Percentiles rank a stretch among this genome's conserved stretches.
Conservation (phyloP, 2,329 filamentous ascomycete species). For the Corinectria fuckeliana region DNA sequence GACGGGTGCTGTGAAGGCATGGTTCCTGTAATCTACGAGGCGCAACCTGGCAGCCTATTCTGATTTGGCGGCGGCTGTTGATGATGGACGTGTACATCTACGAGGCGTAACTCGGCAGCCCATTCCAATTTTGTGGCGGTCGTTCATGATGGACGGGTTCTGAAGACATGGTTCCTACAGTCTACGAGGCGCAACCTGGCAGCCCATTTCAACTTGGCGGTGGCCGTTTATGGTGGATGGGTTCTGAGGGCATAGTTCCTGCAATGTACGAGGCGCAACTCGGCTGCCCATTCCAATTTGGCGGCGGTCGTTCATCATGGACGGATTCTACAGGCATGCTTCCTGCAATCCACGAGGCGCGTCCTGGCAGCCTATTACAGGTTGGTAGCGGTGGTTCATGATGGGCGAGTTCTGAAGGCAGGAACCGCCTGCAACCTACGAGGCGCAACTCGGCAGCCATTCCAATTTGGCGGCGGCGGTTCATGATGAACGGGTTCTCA, state of each 20-base stretch:
- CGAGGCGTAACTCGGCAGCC: conserved; percentile 44
- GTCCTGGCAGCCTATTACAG: conserved; percentile 30
- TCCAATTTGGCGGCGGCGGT: conserved; percentile 27
- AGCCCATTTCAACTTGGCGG: conserved; percentile 31
- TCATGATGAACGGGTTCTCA: not conserved
- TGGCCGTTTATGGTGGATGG: conserved; percentile 3
- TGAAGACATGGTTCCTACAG: not conserved
- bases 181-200: conserved; percentile 50
- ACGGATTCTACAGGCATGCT: no score
- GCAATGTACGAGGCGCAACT: conserved; percentile 49
- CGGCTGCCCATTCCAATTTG: conserved; percentile 28
- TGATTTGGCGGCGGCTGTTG: conserved; percentile 26
- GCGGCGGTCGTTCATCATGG: conserved; percentile 20
- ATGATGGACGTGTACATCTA: conserved; percentile 29
- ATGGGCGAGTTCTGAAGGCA: no score
- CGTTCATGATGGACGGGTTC: not conserved
- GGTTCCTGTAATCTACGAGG: conserved; percentile 48
- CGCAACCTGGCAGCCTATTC: conserved; percentile 35
- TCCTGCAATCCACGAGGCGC: conserved; percentile 45
- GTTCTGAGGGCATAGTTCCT: not conserved
- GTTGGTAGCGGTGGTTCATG: conserved; percentile 31
- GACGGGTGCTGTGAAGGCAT: not conserved
- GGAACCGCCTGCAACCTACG: no score
- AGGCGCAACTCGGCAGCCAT: conserved; percentile 42
- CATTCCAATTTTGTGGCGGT: conserved; percentile 30